phyloP scores from a whole-genome alignment of 2,329 filamentous ascomycete genomes.

The Coniochaeta sp. region DNA sequence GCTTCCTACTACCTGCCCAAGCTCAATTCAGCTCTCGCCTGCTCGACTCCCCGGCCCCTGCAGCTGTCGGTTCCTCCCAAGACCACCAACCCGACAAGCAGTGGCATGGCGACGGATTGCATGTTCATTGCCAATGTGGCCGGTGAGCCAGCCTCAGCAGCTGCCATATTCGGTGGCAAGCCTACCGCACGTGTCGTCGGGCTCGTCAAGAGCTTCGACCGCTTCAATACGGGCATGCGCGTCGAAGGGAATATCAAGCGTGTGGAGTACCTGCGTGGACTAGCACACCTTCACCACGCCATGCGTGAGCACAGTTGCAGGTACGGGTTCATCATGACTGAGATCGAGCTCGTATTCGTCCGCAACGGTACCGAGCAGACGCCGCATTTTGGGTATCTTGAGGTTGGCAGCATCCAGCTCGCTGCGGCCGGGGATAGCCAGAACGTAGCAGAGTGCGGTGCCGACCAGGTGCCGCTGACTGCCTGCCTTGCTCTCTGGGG shows the following conservation, averaged over 20 bases:
- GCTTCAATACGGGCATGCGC: slow-evolving; percentile 94
- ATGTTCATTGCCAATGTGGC: slow-evolving; percentile 59
- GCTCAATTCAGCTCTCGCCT: slow-evolving; percentile 74
- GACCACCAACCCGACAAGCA: slow-evolving; percentile 30
- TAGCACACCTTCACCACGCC: slow-evolving; percentile 78
- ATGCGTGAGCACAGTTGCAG: slow-evolving; percentile 92
- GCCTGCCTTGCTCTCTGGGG: slow-evolving; percentile 72
- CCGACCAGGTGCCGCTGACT: slow-evolving; percentile 45
- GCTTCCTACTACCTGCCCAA: slow-evolving; percentile 75
- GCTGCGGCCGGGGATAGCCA: slow-evolving; percentile 22
- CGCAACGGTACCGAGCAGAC: slow-evolving; percentile 66
- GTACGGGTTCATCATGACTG: slow-evolving; percentile 93
- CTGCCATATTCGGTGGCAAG: slow-evolving; percentile 40
- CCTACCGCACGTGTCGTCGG: slow-evolving; percentile 43
- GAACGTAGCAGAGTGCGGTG: slow-evolving; percentile 18
- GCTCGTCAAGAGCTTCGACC: slow-evolving; percentile 84
- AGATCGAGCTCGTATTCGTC: slow-evolving; percentile 89
- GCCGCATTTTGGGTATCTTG: slow-evolving; percentile 84
- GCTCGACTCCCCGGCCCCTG: slow-evolving; percentile 63
- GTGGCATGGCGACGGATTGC: slow-evolving; percentile 19
- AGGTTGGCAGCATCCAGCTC: slow-evolving; percentile 59
- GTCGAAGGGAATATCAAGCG: slow-evolving; percentile 76
- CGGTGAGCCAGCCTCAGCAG: slow-evolving; percentile 48
- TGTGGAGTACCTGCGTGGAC: slow-evolving; percentile 80
- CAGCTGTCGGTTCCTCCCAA: slow-evolving; percentile 39